A percentile compares a stretch with the other conserved stretches of the same genome.
Conservation (phyloP, 176 grass and related monocot species). For the Hordeum vulgare region MorexV3_pseudomolecules_assembly NC_058522.1:499038709-499039208, state of each 20-base stretch:
- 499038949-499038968: not conserved
- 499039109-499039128: not conserved
- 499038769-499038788: not conserved
- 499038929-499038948: not conserved
- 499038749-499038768: too few relatives aligned
- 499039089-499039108: not conserved
- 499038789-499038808: not conserved
- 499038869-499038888: not conserved
- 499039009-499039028: not conserved
- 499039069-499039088: not conserved
- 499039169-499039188: not conserved
- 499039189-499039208: constrained; percentile 44
- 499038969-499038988: not conserved
- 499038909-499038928: constrained; percentile 35
- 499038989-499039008: not conserved
- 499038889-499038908: not conserved
- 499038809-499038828: not conserved
- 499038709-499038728: too few relatives aligned
- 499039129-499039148: constrained; percentile 28
- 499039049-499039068: not conserved
- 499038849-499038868: not conserved
- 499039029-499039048: not conserved
- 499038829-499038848: not conserved
- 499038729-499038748: too few relatives aligned
- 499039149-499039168: constrained; percentile 11